Percentiles rank a stretch among this genome's conserved stretches.
Evolutionary conservation across 768 basidiomycete species (phyloP).

Genomic region (Imleria badia): DNA sequence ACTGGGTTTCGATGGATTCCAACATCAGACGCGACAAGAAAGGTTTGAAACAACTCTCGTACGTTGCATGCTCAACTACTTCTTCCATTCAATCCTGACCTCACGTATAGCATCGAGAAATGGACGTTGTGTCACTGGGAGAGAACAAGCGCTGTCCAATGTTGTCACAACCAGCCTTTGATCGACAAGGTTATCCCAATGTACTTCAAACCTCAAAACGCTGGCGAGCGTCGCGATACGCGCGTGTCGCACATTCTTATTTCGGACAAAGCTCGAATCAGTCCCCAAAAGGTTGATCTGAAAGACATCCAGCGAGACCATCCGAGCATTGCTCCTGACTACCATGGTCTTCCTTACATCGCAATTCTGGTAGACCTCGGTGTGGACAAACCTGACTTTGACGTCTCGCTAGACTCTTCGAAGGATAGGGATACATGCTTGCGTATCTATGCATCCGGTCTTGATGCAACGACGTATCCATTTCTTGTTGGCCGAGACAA

Average conservation of each 20-base stretch:
- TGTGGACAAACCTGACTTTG: not conserved
- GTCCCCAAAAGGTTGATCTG: no score
- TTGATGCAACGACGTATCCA: not conserved
- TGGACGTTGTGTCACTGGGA: not conserved
- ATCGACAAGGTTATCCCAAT: not conserved
- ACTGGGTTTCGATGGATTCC: not conserved
- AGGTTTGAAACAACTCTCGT: not conserved
- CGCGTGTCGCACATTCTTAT: constrained; percentile 2
- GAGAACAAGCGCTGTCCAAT: not conserved
- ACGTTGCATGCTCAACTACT: not conserved
- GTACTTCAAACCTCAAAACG: not conserved
- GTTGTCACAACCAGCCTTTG: not conserved
- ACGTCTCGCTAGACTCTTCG: not conserved
- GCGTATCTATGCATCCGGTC: not conserved
- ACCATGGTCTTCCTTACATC: not conserved
- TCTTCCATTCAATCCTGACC: not conserved
- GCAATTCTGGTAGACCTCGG: not conserved
- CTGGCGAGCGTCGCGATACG: no score
- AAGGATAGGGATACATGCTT: not conserved
- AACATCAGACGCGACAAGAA: not conserved
- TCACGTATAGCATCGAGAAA: not conserved
- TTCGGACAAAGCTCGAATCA: not conserved
- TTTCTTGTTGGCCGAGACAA: not conserved
- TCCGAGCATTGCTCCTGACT: not conserved
- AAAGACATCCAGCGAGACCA: not conserved